phyloP scores from a whole-genome alignment of 2,329 filamentous ascomycete species.

The Stachybotrys echinatus region DNA sequence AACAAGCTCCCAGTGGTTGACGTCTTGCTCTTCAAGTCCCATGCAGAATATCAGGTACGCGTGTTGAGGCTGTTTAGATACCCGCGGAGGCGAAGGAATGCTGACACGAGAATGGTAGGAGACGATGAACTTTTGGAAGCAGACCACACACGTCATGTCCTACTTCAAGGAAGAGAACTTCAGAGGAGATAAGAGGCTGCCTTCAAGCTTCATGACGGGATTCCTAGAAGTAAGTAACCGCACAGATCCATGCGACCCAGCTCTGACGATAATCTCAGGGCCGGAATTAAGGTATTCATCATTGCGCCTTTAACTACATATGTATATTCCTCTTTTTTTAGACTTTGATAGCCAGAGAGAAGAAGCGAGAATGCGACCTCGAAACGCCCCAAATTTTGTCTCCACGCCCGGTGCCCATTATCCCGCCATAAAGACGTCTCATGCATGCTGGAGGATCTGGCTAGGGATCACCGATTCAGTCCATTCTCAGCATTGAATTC shows the following conservation, averaged over 20 bases:
- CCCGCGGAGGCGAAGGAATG: conserved; percentile 45
- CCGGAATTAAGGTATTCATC: conserved; percentile 44
- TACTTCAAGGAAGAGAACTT: conserved; percentile 86
- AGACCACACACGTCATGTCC: conserved; percentile 89
- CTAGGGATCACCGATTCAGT: conserved; percentile 21
- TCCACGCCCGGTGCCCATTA: not conserved
- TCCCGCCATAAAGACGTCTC: not conserved
- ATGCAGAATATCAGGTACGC: conserved; percentile 86
- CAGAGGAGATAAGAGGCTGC: conserved; percentile 72
- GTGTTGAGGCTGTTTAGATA: conserved; percentile 40
- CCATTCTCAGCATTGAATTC: conserved; percentile 27
- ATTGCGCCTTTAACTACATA: conserved; percentile 6
- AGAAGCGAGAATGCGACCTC: conserved; percentile 16
- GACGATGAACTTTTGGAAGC: conserved; percentile 99
- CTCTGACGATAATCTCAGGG: conserved; percentile 29
- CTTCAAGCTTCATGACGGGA: conserved; percentile 84
- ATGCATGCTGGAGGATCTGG: not conserved
- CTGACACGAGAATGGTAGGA: conserved; percentile 52
- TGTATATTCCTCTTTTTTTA: conserved; percentile 6
- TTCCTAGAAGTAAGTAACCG: conserved; percentile 77
- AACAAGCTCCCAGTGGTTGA: conserved; percentile 85
- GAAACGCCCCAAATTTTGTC: conserved; percentile 19
- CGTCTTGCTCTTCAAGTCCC: conserved; percentile 83
- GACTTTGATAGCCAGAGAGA: conserved; percentile 9
- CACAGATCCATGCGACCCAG: not conserved